These are phyloP conservation scores for Gentiana macrophylla DNA, from an alignment of 257 asterid species.

Conservation along the genomic window DNA sequence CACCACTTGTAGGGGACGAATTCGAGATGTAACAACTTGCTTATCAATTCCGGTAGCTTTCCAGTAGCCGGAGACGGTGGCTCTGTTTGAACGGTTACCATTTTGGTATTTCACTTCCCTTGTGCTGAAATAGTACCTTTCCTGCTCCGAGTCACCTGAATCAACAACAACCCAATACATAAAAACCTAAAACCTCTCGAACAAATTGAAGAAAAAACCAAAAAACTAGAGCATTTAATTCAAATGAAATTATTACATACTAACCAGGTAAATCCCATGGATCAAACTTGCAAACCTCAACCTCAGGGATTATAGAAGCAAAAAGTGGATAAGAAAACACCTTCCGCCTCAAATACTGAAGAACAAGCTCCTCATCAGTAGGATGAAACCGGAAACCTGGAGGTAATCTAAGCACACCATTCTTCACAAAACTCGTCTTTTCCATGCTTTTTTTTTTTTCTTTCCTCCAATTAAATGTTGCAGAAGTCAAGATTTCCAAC, in stretches of 20 bases:
- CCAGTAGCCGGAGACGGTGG: conserved; percentile 40
- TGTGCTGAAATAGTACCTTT: conserved; percentile 37
- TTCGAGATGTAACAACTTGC: conserved; percentile 11
- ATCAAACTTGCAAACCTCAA: conserved; percentile 76
- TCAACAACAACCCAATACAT: too few species aligned
- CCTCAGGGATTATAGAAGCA: conserved; percentile 65
- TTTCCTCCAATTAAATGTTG: not conserved
- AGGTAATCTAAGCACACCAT: conserved; percentile 63
- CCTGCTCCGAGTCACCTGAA: conserved; percentile 31
- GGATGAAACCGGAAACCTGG: conserved; percentile 95
- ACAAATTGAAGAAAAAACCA: too few species aligned
- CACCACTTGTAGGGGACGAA: conserved; percentile 10
- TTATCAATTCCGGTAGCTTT: conserved; percentile 44
- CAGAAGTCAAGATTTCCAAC: not conserved
- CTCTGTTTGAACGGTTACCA: conserved; percentile 38
- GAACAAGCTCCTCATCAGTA: conserved; percentile 85
- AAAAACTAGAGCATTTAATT: too few species aligned
- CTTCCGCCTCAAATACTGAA: conserved; percentile 79
- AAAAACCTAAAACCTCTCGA: too few species aligned
- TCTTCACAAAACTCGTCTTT: conserved; percentile 32
- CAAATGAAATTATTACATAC: not conserved
- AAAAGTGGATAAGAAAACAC: conserved; percentile 67
- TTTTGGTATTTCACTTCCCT: conserved; percentile 37
- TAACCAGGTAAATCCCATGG: conserved; percentile 98
- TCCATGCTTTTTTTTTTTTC: conserved; percentile 23